Percentiles rank a stretch among this genome's conserved stretches.
Conservation (phyloP, 2,329 filamentous ascomycete genomes). For the Myriangium duriaei region DNA sequence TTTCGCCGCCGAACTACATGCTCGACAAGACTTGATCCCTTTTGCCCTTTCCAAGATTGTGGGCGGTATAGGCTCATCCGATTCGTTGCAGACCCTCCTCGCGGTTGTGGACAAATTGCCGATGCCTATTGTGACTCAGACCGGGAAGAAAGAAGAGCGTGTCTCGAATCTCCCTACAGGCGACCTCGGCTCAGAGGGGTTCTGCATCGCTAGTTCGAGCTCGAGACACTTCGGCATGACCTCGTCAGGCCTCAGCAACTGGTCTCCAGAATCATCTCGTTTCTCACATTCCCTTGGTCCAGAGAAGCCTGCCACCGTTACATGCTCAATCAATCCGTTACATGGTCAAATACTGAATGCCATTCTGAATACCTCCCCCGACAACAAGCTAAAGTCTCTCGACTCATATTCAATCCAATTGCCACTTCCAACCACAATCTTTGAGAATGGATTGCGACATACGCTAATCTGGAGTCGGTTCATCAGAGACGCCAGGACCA, state of each 20-base stretch:
- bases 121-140: background rate
- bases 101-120: conserved; percentile 13
- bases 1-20: conserved; percentile 7
- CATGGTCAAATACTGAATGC: background rate
- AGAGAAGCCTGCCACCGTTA: conserved; percentile 6
- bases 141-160: background rate
- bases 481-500: conserved; percentile 15
- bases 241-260: conserved; percentile 1
- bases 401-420: conserved; percentile 26
- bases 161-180: background rate
- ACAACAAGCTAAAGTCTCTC: background rate
- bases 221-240: conserved; percentile 3
- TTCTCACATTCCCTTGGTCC: conserved; percentile 6
- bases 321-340: conserved; percentile 2
- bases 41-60: conserved; percentile 2
- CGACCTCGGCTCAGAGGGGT: conserved; percentile 2
- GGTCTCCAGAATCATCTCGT: conserved; percentile 5
- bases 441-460: conserved; percentile 53
- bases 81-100: conserved; percentile 6
- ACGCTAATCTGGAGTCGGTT: conserved; percentile 34
- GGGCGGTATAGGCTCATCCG: background rate
- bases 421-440: conserved; percentile 66
- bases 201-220: conserved; percentile 1
- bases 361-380: background rate
- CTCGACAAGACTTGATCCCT: background rate